Evolutionary conservation across 768 basidiomycete genomes (phyloP).

Genomic region (Kwoniella pini): DNA sequence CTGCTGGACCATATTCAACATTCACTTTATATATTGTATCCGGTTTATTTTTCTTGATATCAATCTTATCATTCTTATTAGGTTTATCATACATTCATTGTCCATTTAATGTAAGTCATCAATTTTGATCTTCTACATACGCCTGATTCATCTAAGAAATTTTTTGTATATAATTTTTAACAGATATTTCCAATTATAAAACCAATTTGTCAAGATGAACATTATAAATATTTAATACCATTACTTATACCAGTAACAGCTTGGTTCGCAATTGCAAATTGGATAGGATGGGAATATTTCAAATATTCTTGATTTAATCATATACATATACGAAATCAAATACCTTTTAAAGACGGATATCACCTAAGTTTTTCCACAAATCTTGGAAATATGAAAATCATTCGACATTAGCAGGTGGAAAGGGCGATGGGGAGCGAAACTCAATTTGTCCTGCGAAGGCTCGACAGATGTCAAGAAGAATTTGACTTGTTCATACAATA

Average conservation of each 20-base stretch:
- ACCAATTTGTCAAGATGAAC: constrained; percentile 61
- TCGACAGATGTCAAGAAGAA: too few relatives aligned
- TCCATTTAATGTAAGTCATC: constrained; percentile 10
- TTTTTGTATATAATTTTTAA: too few relatives aligned
- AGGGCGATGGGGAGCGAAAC: too few relatives aligned
- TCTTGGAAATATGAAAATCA: too few relatives aligned
- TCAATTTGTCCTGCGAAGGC: too few relatives aligned
- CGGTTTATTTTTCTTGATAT: not conserved
- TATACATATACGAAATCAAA: not conserved
- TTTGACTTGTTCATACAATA: too few relatives aligned
- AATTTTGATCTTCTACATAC: not conserved
- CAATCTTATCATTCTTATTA: constrained; percentile 3
- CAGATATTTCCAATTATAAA: not conserved
- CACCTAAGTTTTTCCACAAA: not conserved
- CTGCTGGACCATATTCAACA: not conserved
- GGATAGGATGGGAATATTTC: constrained; percentile 99
- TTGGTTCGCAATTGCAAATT: constrained; percentile 95
- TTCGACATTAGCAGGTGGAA: too few relatives aligned
- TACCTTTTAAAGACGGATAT: too few relatives aligned
- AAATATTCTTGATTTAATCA: constrained; percentile 66
- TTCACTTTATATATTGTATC: constrained; percentile 18
- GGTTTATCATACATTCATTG: constrained; percentile 24
- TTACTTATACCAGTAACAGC: constrained; percentile 76
- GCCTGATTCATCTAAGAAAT: too few relatives aligned
- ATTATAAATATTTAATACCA: constrained; percentile 86